These are phyloP conservation scores for Anisodus acutangulus DNA, from an alignment of 257 asterid genomes.

Conservation along the genomic window DNA sequence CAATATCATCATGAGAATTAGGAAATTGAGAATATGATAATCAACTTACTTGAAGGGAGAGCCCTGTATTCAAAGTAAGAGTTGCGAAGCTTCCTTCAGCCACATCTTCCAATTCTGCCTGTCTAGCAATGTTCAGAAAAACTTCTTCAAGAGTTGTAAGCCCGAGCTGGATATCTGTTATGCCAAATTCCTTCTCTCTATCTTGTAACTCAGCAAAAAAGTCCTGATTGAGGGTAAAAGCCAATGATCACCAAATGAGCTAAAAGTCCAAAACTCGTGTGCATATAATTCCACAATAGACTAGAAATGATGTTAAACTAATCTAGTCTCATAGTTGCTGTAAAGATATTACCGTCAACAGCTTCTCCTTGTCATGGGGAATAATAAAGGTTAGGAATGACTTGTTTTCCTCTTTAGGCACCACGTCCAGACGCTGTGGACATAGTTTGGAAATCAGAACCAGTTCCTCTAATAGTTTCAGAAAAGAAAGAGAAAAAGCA, in stretches of 20 bases:
- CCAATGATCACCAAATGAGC: not conserved
- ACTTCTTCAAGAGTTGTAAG: conserved; percentile 91
- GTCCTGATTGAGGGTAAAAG: conserved; percentile 46
- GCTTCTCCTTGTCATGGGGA: conserved; percentile 87
- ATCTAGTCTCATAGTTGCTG: conserved; percentile 10
- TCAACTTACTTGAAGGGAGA: conserved; percentile 58
- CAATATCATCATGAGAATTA: not conserved
- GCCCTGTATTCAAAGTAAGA: conserved; percentile 64
- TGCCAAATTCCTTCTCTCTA: conserved; percentile 62
- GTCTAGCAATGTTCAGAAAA: conserved; percentile 71
- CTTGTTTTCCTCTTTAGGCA: conserved; percentile 85
- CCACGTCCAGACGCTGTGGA: conserved; percentile 67
- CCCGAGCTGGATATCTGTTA: conserved; percentile 86
- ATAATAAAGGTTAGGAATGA: conserved; percentile 79
- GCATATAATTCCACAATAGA: not conserved
- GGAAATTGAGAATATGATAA: not conserved
- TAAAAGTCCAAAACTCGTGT: not conserved
- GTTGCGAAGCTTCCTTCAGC: conserved; percentile 68
- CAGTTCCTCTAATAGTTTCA: not conserved
- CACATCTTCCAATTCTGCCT: conserved; percentile 79
- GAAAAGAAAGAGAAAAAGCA: conserved; percentile 28
- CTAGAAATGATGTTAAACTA: not conserved
- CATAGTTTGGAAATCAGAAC: conserved; percentile 30
- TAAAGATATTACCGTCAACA: conserved; percentile 59
- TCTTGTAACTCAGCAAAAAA: conserved; percentile 77